Conservation (phyloP, 768 basidiomycete genomes). For the Hysterangium stoloniferum region DNA sequence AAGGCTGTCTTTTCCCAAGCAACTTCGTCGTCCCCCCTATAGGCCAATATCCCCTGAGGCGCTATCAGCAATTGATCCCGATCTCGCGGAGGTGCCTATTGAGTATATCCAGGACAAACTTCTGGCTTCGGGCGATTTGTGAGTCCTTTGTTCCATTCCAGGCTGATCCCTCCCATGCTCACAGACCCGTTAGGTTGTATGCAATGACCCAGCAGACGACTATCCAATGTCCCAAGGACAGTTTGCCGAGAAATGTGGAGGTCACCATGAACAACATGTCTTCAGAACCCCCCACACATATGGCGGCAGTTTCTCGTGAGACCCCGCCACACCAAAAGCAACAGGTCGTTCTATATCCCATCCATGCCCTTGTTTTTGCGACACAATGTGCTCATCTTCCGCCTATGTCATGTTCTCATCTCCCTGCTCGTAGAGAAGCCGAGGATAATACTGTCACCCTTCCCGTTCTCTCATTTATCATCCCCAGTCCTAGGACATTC, state of each 20-base stretch:
- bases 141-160: conserved; percentile 18
- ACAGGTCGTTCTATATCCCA: conserved; percentile 44
- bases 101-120: conserved; percentile 56
- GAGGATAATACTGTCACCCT: conserved; percentile 28
- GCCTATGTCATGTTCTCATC: conserved; percentile 36
- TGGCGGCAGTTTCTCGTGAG: conserved; percentile 21
- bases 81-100: conserved; percentile 43
- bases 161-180: too few species aligned
- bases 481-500: conserved; percentile 68
- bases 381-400: conserved; percentile 62
- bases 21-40: conserved; percentile 54
- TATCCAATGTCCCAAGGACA: conserved; percentile 14
- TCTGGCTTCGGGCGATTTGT: conserved; percentile 37
- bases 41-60: conserved; percentile 48
- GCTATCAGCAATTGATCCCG: conserved; percentile 43
- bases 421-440: not conserved
- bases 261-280: conserved; percentile 29
- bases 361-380: conserved; percentile 64
- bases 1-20: conserved; percentile 42
- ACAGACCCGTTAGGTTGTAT: conserved; percentile 1
- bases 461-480: conserved; percentile 60
- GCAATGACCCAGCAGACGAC: not conserved
- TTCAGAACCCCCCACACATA: conserved; percentile 27
- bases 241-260: conserved; percentile 36
- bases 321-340: conserved; percentile 17